Evolutionary conservation across 345 rosid species (phyloP).

Genomic region (Erodium maritimum): DNA sequence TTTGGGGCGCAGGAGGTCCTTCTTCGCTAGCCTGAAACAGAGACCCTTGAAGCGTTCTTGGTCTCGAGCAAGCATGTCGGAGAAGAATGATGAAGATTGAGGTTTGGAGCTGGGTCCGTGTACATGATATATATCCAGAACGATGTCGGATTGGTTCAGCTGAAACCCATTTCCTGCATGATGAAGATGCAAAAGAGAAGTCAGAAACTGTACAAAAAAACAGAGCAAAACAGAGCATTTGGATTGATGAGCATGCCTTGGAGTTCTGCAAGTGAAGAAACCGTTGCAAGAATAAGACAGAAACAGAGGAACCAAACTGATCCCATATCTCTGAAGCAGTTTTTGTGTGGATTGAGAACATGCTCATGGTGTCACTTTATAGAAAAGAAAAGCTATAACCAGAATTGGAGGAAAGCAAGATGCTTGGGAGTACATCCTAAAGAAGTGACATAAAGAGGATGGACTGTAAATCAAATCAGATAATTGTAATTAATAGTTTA

Average conservation of each 20-base stretch:
- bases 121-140: conserved; percentile 20
- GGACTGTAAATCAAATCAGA: neutral
- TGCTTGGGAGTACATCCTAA: neutral
- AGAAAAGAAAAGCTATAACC: neutral
- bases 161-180: conserved; percentile 10
- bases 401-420: neutral
- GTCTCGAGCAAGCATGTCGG: conserved; percentile 20
- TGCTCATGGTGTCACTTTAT: neutral
- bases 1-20: conserved; percentile 8
- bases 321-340: conserved; percentile 9
- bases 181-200: neutral
- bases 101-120: conserved; percentile 11
- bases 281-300: conserved; percentile 12
- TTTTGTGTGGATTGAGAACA: neutral
- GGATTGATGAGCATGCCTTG: conserved; percentile 12
- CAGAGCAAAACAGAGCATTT: neutral
- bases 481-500: neutral
- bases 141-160: conserved; percentile 9
- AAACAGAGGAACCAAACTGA: conserved; percentile 6
- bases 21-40: conserved; percentile 4
- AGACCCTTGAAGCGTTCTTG: conserved; percentile 19
- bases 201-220: neutral
- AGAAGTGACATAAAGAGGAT: too few relatives aligned
- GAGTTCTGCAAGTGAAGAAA: conserved; percentile 8
- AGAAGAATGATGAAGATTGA: conserved; percentile 8